A percentile compares a stretch with the other conserved stretches of the same genome.
Conservation (phyloP, 2,329 filamentous ascomycete genomes). For the Colletotrichum sp. region DNA sequence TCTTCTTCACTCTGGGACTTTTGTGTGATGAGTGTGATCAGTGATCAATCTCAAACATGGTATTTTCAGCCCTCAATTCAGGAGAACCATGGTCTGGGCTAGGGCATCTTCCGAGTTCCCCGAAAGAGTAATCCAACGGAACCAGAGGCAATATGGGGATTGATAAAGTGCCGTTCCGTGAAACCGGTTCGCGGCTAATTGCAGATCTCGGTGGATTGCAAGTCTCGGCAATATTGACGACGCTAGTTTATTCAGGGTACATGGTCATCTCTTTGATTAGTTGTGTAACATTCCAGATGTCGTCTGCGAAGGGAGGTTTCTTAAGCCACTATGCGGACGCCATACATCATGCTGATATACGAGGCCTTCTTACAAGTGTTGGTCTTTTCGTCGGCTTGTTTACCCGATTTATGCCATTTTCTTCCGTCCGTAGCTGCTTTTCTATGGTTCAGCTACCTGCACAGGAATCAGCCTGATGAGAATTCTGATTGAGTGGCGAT, state of each 20-base stretch:
- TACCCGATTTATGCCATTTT: accelerated
- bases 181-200: conserved; percentile 8
- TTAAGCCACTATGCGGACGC: accelerated
- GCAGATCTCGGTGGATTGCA: background rate
- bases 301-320: background rate
- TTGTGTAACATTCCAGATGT: background rate
- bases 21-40: background rate
- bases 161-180: background rate
- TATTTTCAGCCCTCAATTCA: background rate
- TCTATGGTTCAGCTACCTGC: background rate
- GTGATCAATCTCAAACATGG: background rate
- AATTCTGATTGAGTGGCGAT: background rate
- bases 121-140: background rate
- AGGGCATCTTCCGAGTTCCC: background rate
- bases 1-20: background rate
- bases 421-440: accelerated
- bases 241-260: background rate
- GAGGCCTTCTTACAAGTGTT: background rate
- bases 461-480: background rate
- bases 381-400: background rate
- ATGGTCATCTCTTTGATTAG: background rate
- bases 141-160: background rate
- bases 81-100: background rate
- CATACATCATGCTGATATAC: background rate
- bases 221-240: background rate